These are phyloP conservation scores for Ophiostoma quercus DNA, from an alignment of 2,329 filamentous ascomycete genomes.

Conservation along the genomic window DNA sequence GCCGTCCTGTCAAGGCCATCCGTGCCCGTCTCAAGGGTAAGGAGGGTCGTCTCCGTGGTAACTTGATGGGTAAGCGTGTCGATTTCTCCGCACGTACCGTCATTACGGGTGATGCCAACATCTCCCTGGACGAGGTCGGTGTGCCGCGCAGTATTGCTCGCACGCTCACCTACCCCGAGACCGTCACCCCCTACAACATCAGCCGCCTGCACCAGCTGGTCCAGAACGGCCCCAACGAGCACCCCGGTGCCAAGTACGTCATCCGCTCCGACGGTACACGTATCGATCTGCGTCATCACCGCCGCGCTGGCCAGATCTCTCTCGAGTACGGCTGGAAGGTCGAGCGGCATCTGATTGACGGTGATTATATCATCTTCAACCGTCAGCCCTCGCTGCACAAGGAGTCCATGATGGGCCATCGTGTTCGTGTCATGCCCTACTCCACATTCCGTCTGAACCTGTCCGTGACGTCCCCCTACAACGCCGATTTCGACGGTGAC, in stretches of 20 bases:
- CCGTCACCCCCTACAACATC: slow-evolving; percentile 97
- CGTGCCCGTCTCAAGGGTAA: slow-evolving; percentile 97
- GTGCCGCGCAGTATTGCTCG: slow-evolving; percentile 90
- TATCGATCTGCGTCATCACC: slow-evolving; percentile 91
- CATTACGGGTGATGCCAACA: slow-evolving; percentile 96
- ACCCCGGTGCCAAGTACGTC: slow-evolving; percentile 94
- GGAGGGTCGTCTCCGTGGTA: slow-evolving; percentile 93
- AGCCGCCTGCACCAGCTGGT: slow-evolving; percentile 84
- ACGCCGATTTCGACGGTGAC: slow-evolving; percentile 99
- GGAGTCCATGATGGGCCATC: slow-evolving; percentile 99
- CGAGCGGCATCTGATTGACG: slow-evolving; percentile 90
- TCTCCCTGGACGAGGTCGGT: slow-evolving; percentile 94
- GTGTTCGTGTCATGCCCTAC: slow-evolving; percentile 96
- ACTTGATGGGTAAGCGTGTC: slow-evolving; percentile 99
- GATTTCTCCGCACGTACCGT: slow-evolving; percentile 99
- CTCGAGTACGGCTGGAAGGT: slow-evolving; percentile 98
- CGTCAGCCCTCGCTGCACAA: slow-evolving; percentile 98
- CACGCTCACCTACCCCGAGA: slow-evolving; percentile 92
- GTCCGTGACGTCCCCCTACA: slow-evolving; percentile 97
- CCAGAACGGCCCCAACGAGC: slow-evolving; percentile 87
- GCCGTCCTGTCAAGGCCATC: slow-evolving; percentile 92
- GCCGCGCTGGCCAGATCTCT: slow-evolving; percentile 76
- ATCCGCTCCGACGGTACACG: slow-evolving; percentile 89
- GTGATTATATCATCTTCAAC: slow-evolving; percentile 99
- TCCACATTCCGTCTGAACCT: slow-evolving; percentile 97